A percentile compares a stretch with the other conserved stretches of the same genome.
Evolutionary conservation across 768 basidiomycete genomes (phyloP).

Genomic region (Agaricus bisporus): DNA sequence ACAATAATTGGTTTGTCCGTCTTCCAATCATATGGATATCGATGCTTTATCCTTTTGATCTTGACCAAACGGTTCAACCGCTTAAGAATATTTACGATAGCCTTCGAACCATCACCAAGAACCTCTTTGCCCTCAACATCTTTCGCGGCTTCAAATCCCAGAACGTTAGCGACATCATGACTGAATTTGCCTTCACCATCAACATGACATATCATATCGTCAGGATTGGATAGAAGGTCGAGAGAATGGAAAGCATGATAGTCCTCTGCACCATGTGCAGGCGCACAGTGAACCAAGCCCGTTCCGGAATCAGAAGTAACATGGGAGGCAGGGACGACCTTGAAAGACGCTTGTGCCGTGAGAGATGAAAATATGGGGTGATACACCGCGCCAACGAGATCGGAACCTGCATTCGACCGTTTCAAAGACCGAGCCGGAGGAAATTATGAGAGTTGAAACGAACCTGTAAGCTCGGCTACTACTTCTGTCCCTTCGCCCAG

Average conservation of each 20-base stretch:
- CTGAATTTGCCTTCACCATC: slow-evolving; percentile 72
- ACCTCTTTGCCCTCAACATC: slow-evolving; percentile 65
- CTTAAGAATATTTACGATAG: slow-evolving; percentile 59
- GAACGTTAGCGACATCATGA: slow-evolving; percentile 45
- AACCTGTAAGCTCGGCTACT: slow-evolving; percentile 32
- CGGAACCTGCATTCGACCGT: slow-evolving; percentile 27
- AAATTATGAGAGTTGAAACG: background rate
- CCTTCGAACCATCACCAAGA: slow-evolving; percentile 62
- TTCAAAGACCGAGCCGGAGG: background rate
- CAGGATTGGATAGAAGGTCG: slow-evolving; percentile 37
- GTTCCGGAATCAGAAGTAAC: slow-evolving; percentile 89
- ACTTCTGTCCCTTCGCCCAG: slow-evolving; percentile 29
- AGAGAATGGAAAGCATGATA: slow-evolving; percentile 68
- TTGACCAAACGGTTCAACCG: slow-evolving; percentile 52
- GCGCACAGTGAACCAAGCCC: slow-evolving; percentile 92
- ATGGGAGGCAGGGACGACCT: slow-evolving; percentile 62
- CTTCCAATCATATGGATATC: slow-evolving; percentile 97
- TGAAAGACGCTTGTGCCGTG: slow-evolving; percentile 19
- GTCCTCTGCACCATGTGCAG: slow-evolving; percentile 92
- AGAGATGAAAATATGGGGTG: slow-evolving; percentile 49
- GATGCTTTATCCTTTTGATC: slow-evolving; percentile 70
- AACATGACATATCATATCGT: slow-evolving; percentile 73
- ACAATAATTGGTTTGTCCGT: slow-evolving; percentile 90
- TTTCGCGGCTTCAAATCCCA: slow-evolving; percentile 41
- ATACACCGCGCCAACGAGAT: slow-evolving; percentile 59